phyloP scores from a whole-genome alignment of 805 yeast genomes.

The Dipodascopsis uninucleata region DNA sequence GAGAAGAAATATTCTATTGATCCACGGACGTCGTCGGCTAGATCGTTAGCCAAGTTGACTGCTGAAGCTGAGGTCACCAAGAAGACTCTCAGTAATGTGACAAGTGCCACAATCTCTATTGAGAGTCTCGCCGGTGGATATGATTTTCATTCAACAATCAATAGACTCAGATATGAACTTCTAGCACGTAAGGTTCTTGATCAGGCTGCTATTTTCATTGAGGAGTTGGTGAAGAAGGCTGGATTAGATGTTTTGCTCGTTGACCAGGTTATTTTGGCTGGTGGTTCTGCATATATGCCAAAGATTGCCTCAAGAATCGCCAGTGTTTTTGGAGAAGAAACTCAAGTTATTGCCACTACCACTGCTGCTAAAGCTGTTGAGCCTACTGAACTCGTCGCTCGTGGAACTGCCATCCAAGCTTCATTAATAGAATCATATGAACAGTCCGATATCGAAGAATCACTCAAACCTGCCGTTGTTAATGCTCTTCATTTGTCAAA shows the following conservation, averaged over 20 bases:
- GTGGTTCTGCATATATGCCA: constrained; percentile 92
- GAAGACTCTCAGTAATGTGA: constrained; percentile 88
- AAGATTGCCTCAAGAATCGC: constrained; percentile 76
- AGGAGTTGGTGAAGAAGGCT: constrained; percentile 72
- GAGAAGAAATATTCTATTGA: constrained; percentile 79
- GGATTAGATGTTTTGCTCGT: constrained; percentile 78
- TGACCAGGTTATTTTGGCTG: constrained; percentile 86
- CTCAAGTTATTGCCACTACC: constrained; percentile 71
- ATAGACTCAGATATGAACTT: constrained; percentile 90
- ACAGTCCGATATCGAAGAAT: constrained; percentile 58
- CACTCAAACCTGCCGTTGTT: constrained; percentile 75
- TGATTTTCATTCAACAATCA: constrained; percentile 88
- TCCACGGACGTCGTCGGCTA: constrained; percentile 66
- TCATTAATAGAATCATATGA: constrained; percentile 72
- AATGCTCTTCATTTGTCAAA: constrained; percentile 82
- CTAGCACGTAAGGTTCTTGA: constrained; percentile 74
- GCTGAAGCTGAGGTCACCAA: constrained; percentile 79
- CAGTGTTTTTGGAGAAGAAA: constrained; percentile 74
- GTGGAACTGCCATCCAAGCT: constrained; percentile 98
- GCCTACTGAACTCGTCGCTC: constrained; percentile 85
- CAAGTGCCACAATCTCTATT: constrained; percentile 83
- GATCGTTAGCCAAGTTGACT: constrained; percentile 84
- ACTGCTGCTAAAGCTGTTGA: constrained; percentile 69
- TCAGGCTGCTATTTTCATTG: constrained; percentile 73
- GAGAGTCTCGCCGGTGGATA: constrained; percentile 92